These are phyloP conservation scores for Stemphylium vesicarium DNA, from an alignment of 2,329 filamentous ascomycete species.

Conservation along the genomic window DNA sequence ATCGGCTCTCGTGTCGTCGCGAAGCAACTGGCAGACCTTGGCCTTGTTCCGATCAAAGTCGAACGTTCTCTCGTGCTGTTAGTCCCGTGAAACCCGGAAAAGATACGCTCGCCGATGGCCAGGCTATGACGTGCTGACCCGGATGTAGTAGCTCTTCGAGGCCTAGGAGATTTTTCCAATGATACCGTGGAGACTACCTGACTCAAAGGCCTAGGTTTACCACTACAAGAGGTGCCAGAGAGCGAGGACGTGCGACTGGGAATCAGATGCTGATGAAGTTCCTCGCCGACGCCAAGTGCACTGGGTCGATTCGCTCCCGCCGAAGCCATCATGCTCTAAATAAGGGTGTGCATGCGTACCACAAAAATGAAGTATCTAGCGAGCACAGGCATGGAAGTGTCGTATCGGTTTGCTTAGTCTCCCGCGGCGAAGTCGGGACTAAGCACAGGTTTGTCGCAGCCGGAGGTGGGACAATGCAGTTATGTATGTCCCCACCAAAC, in stretches of 20 bases:
- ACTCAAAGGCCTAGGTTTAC: neutral
- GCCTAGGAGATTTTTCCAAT: conserved; percentile 3
- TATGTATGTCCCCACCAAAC: conserved; percentile 3
- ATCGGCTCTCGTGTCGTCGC: conserved; percentile 26
- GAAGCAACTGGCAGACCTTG: conserved; percentile 28
- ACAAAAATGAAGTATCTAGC: conserved; percentile 18
- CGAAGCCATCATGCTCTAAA: conserved; percentile 30
- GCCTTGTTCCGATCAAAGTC: conserved; percentile 3
- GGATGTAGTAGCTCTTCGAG: conserved; percentile 4
- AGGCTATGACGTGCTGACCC: conserved; percentile 10
- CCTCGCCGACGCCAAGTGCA: conserved; percentile 19
- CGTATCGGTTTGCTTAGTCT: conserved; percentile 32
- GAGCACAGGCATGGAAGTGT: conserved; percentile 17
- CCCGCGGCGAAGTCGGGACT: conserved; percentile 15
- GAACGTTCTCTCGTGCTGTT: neutral
- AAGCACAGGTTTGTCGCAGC: conserved; percentile 10
- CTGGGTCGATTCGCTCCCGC: conserved; percentile 12
- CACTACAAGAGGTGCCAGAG: neutral
- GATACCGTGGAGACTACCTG: conserved; percentile 6
- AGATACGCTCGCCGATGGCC: conserved; percentile 4
- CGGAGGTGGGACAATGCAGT: conserved; percentile 26
- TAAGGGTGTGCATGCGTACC: conserved; percentile 24
- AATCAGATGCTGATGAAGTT: conserved; percentile 23
- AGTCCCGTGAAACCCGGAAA: conserved; percentile 1
- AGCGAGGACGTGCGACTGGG: conserved; percentile 27